Conservation (phyloP, 768 basidiomycete species). For the Dentipellis sp. region DNA sequence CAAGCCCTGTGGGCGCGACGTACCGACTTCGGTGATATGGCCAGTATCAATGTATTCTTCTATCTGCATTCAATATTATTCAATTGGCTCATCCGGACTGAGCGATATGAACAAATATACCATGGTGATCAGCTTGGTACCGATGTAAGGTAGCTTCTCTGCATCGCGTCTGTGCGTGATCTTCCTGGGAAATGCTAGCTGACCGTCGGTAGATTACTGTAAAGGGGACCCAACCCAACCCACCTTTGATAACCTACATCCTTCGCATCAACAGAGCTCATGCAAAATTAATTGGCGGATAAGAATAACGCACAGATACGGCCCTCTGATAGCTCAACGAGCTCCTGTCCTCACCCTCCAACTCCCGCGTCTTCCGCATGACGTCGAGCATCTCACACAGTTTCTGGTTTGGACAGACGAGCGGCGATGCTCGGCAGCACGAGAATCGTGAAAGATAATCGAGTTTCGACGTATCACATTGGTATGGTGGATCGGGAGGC, state of each 20-base stretch:
- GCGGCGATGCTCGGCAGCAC: constrained; percentile 54
- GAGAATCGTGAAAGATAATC: constrained; percentile 36
- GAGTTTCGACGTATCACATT: constrained; percentile 16
- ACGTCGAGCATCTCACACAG: constrained; percentile 51
- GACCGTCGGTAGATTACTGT: background rate
- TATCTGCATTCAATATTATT: constrained; percentile 32
- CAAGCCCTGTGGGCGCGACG: background rate
- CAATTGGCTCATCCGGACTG: background rate
- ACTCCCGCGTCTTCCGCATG: constrained; percentile 44
- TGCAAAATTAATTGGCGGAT: constrained; percentile 1
- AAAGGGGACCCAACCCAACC: background rate
- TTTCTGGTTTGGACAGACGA: constrained; percentile 60
- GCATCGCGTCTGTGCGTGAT: constrained; percentile 18
- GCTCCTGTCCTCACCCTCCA: constrained; percentile 62
- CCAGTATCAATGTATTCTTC: constrained; percentile 51
- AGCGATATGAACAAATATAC: constrained; percentile 14
- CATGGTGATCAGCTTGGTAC: constrained; percentile 27
- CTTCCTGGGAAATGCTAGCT: constrained; percentile 23
- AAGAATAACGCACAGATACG: constrained; percentile 42
- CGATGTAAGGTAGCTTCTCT: constrained; percentile 27
- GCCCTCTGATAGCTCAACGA: constrained; percentile 66
- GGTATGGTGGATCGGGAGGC: constrained; percentile 13
- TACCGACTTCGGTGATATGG: constrained; percentile 51
- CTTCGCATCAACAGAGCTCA: background rate
- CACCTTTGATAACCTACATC: constrained; percentile 39